A percentile compares a stretch with the other conserved stretches of the same genome.
Conservation (phyloP, 768 basidiomycete genomes). For the Fibroporia radiculosa region DNA sequence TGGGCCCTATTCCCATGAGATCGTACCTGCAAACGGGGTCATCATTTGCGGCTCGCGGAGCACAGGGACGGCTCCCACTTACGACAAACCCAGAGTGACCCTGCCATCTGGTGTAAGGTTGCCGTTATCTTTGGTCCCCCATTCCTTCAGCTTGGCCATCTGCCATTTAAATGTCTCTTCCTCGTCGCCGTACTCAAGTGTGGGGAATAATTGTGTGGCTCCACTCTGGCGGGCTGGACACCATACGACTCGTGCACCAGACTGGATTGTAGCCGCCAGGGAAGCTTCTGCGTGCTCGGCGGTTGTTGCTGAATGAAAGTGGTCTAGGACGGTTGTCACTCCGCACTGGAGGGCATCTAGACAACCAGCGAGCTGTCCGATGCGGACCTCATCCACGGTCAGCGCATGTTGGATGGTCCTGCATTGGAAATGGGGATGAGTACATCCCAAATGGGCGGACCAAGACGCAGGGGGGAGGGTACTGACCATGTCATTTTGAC, state of each 20-base stretch:
- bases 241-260: conserved; percentile 22
- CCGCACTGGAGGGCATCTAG: conserved; percentile 24
- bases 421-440: neutral
- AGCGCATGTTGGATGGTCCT: conserved; percentile 17
- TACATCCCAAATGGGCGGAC: neutral
- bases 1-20: conserved; percentile 6
- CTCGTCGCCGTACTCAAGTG: conserved; percentile 15
- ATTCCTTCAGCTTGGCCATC: conserved; percentile 15
- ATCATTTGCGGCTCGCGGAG: neutral
- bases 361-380: conserved; percentile 24
- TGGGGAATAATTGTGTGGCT: conserved; percentile 15
- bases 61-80: neutral
- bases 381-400: conserved; percentile 21
- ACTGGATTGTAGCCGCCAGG: conserved; percentile 19
- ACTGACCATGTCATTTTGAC: conserved; percentile 20
- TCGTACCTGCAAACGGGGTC: conserved; percentile 20
- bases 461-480: too few species aligned
- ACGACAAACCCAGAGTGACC: conserved; percentile 23
- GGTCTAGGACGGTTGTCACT: conserved; percentile 26
- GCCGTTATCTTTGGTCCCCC: conserved; percentile 15
- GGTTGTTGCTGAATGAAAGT: conserved; percentile 21
- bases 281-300: conserved; percentile 19
- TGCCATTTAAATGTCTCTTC: conserved; percentile 18
- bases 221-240: conserved; percentile 20
- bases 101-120: conserved; percentile 19